phyloP scores from a whole-genome alignment of 805 yeast species.

The Ogataea neopini region DNA sequence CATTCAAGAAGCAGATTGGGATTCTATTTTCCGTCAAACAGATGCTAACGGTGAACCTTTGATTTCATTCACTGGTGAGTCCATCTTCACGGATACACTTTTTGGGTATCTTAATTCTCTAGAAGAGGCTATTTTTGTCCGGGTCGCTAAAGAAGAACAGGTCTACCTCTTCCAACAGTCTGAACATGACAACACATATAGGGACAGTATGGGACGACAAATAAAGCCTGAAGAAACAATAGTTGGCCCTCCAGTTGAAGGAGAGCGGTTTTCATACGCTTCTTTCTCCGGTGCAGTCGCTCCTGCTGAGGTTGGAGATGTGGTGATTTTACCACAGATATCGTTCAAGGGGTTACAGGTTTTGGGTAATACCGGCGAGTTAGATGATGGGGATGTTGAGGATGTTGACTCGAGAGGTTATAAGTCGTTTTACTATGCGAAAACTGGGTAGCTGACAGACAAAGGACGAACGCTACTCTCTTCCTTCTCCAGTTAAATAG shows the following conservation, averaged over 20 bases:
- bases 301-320: conserved; percentile 35
- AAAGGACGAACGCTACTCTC: too few relatives aligned
- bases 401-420: conserved; percentile 18
- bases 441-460: conserved; percentile 16
- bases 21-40: conserved; percentile 29
- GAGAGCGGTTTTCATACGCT: conserved; percentile 31
- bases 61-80: conserved; percentile 35
- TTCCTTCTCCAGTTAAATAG: too few relatives aligned
- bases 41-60: conserved; percentile 38
- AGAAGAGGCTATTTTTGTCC: conserved; percentile 28
- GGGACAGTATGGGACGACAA: conserved; percentile 4
- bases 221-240: conserved; percentile 6
- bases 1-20: conserved; percentile 31
- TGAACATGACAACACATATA: neutral
- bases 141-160: conserved; percentile 34
- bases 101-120: conserved; percentile 34
- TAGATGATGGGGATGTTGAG: conserved; percentile 31
- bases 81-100: conserved; percentile 36
- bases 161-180: conserved; percentile 15
- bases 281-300: conserved; percentile 33
- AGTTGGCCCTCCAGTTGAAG: conserved; percentile 22
- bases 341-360: conserved; percentile 30
- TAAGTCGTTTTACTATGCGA: conserved; percentile 30
- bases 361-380: conserved; percentile 28
- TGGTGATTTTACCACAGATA: conserved; percentile 34